Base-by-base conservation (phyloP, 2,329 filamentous ascomycete genomes). In the Venturiaceae sp. region DNA sequence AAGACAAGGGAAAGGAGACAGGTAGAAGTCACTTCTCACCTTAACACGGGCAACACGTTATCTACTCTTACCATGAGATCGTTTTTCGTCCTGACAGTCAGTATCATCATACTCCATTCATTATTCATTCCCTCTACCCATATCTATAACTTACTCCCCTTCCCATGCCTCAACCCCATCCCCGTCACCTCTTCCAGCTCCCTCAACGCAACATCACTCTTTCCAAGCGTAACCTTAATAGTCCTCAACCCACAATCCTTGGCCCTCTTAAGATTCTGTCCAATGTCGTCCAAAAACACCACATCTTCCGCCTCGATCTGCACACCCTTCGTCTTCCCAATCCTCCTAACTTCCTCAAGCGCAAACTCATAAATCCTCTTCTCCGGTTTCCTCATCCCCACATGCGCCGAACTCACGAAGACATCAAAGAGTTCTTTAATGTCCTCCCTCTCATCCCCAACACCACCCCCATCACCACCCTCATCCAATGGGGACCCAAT, bases 221-320 rank as follows among this genome's bases (percentile, higher is more conserved):
- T 83, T 1, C 92, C 92, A 30, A 97, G 74, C 8, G 82, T 77
- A 1, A 97, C 94, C 73, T 92, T 96, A 63, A 97, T 81, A 0
- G 92, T 97, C 58, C 80, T 74, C 70, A 97, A 86, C 0, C 92
- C 92, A 23, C 84, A 75, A 53, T 79, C 80, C 72, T 80, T 88
- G 1, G 85, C 94, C 47, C 81, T 86, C 76, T 92, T 94, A 60
- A 97, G 72, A 69, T 99, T 99, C 72, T 92, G 85, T 1, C 94
- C 94, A 69, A 99, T 96, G 66, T 96, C 92, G 69, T 96, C 94
- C 54, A 96, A 73, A 69, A 99, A 99, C 4, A 95, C 73, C 47
- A 96, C 77, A 58, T 96, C 90, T 0, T 75, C 75, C 0, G 86
- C 74, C 58, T 74, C 71, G 8, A 95, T 76, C 0, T 79, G 75